A percentile compares a stretch with the other conserved stretches of the same genome.
Evolutionary conservation across 106 monocot species (phyloP).

Genomic region (Gastrodia elata): DNA sequence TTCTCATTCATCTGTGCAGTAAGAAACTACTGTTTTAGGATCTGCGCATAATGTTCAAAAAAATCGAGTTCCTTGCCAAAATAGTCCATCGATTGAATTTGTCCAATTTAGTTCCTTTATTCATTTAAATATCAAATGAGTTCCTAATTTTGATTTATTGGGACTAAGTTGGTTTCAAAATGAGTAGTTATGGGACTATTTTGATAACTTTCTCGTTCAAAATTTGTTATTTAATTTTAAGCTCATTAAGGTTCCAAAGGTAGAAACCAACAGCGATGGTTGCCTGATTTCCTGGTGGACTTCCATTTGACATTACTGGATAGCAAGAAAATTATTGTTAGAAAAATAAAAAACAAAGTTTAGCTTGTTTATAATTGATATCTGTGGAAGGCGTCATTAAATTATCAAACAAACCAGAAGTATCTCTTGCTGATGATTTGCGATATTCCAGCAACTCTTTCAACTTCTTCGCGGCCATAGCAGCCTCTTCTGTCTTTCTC

Average conservation of each 20-base stretch:
- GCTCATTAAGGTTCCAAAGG: background rate
- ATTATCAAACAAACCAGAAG: constrained; percentile 33
- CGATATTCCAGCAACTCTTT: constrained; percentile 91
- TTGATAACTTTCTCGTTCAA: too few relatives aligned
- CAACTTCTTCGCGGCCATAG: constrained; percentile 89
- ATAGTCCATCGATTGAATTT: too few relatives aligned
- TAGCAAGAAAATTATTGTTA: constrained; percentile 8
- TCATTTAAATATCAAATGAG: too few relatives aligned
- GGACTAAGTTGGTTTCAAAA: too few relatives aligned
- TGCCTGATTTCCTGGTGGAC: constrained; percentile 48
- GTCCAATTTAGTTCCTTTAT: too few relatives aligned
- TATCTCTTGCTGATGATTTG: constrained; percentile 59
- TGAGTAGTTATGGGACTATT: too few relatives aligned
- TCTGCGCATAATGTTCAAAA: background rate
- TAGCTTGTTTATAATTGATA: background rate
- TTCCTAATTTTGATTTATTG: too few relatives aligned
- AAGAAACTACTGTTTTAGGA: background rate
- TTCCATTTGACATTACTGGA: constrained; percentile 60
- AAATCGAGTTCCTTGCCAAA: too few relatives aligned
- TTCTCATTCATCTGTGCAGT: constrained; percentile 68
- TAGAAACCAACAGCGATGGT: background rate
- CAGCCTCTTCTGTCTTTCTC: constrained; percentile 95
- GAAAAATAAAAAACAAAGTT: background rate
- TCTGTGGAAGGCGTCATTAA: background rate
- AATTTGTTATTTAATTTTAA: background rate